Conservation (phyloP, 2,329 filamentous ascomycete species). For the Akanthomyces uredinophilus region DNA sequence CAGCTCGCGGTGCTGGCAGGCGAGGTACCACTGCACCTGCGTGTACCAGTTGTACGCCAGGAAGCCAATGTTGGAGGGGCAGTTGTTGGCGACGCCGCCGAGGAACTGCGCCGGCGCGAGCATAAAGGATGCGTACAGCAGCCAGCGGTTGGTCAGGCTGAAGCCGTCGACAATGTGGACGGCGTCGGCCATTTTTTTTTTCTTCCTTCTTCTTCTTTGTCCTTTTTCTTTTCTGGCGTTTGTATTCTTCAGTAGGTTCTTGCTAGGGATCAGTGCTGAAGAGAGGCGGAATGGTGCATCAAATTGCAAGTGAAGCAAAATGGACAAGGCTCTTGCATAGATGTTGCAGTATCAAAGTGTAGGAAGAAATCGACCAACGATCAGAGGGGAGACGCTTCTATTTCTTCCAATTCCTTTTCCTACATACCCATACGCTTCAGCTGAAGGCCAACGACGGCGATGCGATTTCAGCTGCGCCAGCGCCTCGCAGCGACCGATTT, state of each 20-base stretch:
- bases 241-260: background rate
- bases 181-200: background rate
- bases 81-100: slow-evolving; percentile 15
- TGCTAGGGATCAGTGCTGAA: too few relatives aligned
- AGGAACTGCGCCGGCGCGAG: slow-evolving; percentile 17
- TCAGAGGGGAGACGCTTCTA: background rate
- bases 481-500: background rate
- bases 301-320: background rate
- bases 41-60: slow-evolving; percentile 20
- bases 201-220: background rate
- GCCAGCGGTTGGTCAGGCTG: slow-evolving; percentile 19
- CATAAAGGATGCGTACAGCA: slow-evolving; percentile 17
- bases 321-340: background rate
- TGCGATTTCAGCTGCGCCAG: background rate
- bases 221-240: background rate
- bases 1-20: slow-evolving; percentile 12
- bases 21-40: slow-evolving; percentile 17
- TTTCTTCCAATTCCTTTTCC: background rate
- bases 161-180: slow-evolving; percentile 18
- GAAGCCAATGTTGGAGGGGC: slow-evolving; percentile 18
- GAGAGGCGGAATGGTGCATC: background rate
- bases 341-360: background rate
- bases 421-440: too few relatives aligned
- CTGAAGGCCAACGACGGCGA: background rate
- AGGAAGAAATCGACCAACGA: background rate